These are phyloP conservation scores for Sabuloglossum arenarium DNA, from an alignment of 495 filamentous ascomycete species.

Conservation along the genomic window DNA sequence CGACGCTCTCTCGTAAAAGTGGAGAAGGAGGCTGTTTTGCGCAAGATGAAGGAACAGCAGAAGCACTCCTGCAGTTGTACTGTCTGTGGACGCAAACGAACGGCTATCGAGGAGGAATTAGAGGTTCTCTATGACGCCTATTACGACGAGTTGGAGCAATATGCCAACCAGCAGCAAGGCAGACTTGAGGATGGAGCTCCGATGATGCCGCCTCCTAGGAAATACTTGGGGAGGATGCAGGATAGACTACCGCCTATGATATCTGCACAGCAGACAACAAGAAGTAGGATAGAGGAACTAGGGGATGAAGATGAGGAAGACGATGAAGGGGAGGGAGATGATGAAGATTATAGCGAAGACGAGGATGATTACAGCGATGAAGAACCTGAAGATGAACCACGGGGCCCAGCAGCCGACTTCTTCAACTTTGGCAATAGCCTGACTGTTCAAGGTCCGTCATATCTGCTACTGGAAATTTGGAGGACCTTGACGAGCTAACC, in stretches of 20 bases:
- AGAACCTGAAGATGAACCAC: conserved; percentile 29
- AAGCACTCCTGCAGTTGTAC: conserved; percentile 98
- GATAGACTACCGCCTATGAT: conserved; percentile 19
- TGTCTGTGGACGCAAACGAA: conserved; percentile 89
- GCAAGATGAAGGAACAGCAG: conserved; percentile 99
- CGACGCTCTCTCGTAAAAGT: conserved; percentile 88
- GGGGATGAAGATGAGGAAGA: conserved; percentile 18
- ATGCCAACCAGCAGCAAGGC: conserved; percentile 74
- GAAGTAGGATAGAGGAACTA: conserved; percentile 36
- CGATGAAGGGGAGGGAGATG: conserved; percentile 27
- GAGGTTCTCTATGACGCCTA: conserved; percentile 99
- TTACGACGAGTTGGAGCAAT: conserved; percentile 94
- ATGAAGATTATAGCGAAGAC: conserved; percentile 27
- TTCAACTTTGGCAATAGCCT: conserved; percentile 95
- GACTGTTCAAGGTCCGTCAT: conserved; percentile 72
- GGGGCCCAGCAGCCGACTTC: conserved; percentile 46
- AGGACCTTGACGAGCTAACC: conserved; percentile 12
- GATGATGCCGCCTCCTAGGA: conserved; percentile 42
- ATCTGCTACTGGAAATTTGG: conserved; percentile 4
- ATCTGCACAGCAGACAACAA: conserved; percentile 14
- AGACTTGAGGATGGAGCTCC: conserved; percentile 32
- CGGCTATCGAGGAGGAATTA: conserved; percentile 93
- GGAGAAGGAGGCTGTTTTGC: conserved; percentile 92
- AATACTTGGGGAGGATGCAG: conserved; percentile 29
- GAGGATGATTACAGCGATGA: conserved; percentile 33